Conservation (phyloP, 805 yeast genomes). For the Schwanniomyces sp. region DNA sequence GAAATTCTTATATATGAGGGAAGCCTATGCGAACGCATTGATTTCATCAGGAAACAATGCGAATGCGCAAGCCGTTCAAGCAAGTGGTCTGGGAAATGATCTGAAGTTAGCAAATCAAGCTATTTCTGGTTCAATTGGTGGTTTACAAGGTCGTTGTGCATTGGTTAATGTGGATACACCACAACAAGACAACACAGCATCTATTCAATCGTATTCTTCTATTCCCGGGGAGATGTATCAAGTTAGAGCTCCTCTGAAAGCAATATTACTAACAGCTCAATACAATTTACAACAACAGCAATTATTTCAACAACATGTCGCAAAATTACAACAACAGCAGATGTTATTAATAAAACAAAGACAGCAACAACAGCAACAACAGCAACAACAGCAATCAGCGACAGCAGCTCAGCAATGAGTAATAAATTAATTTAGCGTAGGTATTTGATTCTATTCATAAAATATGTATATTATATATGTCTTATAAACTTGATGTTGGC, state of each 20-base stretch:
- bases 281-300: slow-evolving; percentile 44
- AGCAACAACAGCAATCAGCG: slow-evolving; percentile 3
- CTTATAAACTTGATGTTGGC: slow-evolving; percentile 29
- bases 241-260: slow-evolving; percentile 48
- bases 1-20: slow-evolving; percentile 82
- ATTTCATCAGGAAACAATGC: slow-evolving; percentile 60
- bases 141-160: slow-evolving; percentile 77
- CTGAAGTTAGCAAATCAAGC: slow-evolving; percentile 48
- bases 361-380: slow-evolving; percentile 15
- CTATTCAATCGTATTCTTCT: slow-evolving; percentile 49
- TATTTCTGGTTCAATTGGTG: slow-evolving; percentile 58
- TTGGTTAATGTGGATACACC: slow-evolving; percentile 62
- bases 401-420: slow-evolving; percentile 7
- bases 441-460: not conserved
- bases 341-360: slow-evolving; percentile 29
- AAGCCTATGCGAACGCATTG: slow-evolving; percentile 87
- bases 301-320: slow-evolving; percentile 42
- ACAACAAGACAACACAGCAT: slow-evolving; percentile 19
- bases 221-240: slow-evolving; percentile 57
- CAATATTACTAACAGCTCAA: slow-evolving; percentile 41
- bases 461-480: slow-evolving; percentile 3
- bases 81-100: slow-evolving; percentile 22
- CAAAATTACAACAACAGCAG: slow-evolving; percentile 40
- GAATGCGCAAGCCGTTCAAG: slow-evolving; percentile 13
- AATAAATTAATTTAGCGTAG: not conserved